Evolutionary conservation across 768 basidiomycete species (phyloP).

Genomic region (Termitomyces heimii): DNA sequence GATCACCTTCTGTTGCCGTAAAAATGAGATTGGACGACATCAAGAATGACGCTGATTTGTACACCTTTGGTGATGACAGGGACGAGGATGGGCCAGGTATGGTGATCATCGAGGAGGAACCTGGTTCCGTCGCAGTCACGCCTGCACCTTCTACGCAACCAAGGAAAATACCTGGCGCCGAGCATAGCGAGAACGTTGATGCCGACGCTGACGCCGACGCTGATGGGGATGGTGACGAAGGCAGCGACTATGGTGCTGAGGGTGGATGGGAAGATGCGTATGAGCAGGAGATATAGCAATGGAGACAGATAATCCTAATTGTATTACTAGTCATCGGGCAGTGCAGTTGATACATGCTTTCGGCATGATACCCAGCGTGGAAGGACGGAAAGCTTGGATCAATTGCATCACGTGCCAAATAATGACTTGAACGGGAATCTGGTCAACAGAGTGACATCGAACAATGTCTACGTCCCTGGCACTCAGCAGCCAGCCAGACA

Average conservation of each 20-base stretch:
- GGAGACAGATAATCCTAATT: background rate
- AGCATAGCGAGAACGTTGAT: conserved; percentile 15
- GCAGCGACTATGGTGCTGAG: conserved; percentile 42
- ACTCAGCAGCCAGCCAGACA: conserved; percentile 43
- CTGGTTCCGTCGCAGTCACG: conserved; percentile 15
- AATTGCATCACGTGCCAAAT: background rate
- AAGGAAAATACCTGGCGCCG: conserved; percentile 15
- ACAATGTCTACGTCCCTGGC: conserved; percentile 41
- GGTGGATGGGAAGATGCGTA: conserved; percentile 52
- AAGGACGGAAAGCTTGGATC: too few relatives aligned
- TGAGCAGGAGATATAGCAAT: conserved; percentile 61
- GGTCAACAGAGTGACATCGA: background rate
- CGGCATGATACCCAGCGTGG: too few relatives aligned
- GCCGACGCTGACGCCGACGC: conserved; percentile 20
- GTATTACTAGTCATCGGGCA: background rate
- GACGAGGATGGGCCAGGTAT: conserved; percentile 23
- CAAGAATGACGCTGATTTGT: conserved; percentile 37
- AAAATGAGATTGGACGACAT: conserved; percentile 32
- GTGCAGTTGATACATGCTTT: background rate
- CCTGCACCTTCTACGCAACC: conserved; percentile 14
- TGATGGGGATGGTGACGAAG: conserved; percentile 38
- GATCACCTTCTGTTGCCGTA: conserved; percentile 20
- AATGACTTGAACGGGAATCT: conserved; percentile 1
- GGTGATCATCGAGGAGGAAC: conserved; percentile 40
- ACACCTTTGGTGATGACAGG: conserved; percentile 36